phyloP scores from a whole-genome alignment of 768 basidiomycete genomes.

The Leccinellum luteum region DNA sequence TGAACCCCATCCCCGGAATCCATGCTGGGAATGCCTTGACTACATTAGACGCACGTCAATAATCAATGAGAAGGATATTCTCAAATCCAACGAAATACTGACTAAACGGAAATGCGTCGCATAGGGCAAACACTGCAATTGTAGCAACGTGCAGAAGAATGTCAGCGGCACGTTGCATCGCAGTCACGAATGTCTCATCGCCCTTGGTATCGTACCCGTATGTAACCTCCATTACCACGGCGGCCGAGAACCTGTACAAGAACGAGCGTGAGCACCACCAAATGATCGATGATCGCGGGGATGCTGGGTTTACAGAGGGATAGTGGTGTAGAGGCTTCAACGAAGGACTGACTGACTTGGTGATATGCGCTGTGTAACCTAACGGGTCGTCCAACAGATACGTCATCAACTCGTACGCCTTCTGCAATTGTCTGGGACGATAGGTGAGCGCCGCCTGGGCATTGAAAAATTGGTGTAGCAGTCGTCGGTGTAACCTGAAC shows the following conservation, averaged over 20 bases:
- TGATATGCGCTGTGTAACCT: conserved; percentile 5
- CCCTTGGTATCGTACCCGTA: conserved; percentile 3
- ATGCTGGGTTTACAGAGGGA: not conserved
- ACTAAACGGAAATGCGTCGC: not conserved
- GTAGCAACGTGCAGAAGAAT: conserved; percentile 1
- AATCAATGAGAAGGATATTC: not conserved
- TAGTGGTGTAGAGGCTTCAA: not conserved
- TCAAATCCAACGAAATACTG: not conserved
- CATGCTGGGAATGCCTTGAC: not conserved
- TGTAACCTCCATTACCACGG: not conserved
- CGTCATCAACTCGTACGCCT: not conserved
- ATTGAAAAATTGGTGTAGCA: conserved; percentile 23
- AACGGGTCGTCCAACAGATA: conserved; percentile 8
- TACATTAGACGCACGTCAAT: not conserved
- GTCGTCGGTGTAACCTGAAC: conserved; percentile 3
- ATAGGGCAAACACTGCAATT: conserved; percentile 3
- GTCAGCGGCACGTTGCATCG: conserved; percentile 11
- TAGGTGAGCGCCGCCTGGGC: not conserved
- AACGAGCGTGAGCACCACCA: not conserved
- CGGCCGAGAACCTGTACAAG: not conserved
- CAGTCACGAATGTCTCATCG: not conserved
- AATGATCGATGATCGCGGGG: not conserved
- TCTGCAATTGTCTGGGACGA: not conserved
- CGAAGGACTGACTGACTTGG: not conserved
- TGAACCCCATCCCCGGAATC: not conserved